phyloP scores from a whole-genome alignment of 2,329 filamentous ascomycete species.

The Knufia fluminis region DNA sequence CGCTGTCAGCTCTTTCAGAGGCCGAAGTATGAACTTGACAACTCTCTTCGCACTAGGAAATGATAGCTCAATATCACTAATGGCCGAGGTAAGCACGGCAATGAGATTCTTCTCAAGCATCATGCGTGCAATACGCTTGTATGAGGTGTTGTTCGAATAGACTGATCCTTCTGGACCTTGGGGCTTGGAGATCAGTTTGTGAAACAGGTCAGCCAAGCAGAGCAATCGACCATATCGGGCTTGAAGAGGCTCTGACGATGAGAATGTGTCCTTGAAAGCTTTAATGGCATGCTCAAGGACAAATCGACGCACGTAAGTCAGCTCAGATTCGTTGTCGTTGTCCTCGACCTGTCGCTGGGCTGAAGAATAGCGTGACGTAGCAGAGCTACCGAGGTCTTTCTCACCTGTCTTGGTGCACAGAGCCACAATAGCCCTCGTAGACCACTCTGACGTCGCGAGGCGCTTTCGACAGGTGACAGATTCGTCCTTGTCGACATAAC shows the following conservation, averaged over 20 bases:
- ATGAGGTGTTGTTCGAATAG: slow-evolving; percentile 43
- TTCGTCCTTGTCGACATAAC: slow-evolving; percentile 53
- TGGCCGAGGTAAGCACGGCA: slow-evolving; percentile 75
- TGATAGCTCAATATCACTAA: slow-evolving; percentile 91
- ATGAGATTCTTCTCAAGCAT: slow-evolving; percentile 99
- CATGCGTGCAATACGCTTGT: slow-evolving; percentile 76
- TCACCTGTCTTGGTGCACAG: slow-evolving; percentile 83
- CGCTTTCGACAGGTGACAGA: slow-evolving; percentile 75
- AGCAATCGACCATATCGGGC: slow-evolving; percentile 80
- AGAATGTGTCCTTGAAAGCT: slow-evolving; percentile 79
- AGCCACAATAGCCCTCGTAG: slow-evolving; percentile 76
- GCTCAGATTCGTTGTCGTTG: slow-evolving; percentile 68
- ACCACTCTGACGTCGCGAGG: slow-evolving; percentile 71
- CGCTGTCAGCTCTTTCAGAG: slow-evolving; percentile 75
- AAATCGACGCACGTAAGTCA: slow-evolving; percentile 88
- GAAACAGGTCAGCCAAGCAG: slow-evolving; percentile 81
- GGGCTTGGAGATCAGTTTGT: slow-evolving; percentile 77
- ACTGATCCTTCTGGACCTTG: slow-evolving; percentile 49
- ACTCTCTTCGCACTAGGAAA: slow-evolving; percentile 88
- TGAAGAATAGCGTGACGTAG: slow-evolving; percentile 29
- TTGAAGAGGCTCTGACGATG: slow-evolving; percentile 71
- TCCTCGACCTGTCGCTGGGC: slow-evolving; percentile 37
- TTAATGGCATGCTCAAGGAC: slow-evolving; percentile 88
- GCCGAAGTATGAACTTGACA: slow-evolving; percentile 90
- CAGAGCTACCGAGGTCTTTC: slow-evolving; percentile 38